Percentiles rank a stretch among this genome's conserved stretches.
Evolutionary conservation across 306 rosid genomes (phyloP).

Genomic region (Begonia masoniana): DNA sequence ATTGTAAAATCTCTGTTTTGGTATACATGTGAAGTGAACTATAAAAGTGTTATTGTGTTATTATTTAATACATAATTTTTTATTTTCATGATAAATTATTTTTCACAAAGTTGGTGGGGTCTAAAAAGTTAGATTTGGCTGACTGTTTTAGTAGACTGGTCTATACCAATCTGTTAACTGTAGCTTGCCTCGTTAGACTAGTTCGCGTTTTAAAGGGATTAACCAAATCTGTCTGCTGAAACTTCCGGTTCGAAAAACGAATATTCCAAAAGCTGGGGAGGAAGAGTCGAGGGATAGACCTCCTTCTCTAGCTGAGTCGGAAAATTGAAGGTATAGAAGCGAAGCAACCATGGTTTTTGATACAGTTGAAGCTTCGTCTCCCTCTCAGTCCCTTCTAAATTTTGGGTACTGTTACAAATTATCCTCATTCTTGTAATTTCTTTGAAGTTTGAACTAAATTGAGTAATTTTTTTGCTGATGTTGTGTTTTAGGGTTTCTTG

Average conservation of each 20-base stretch:
- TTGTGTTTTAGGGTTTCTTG: not conserved
- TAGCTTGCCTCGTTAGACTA: too few relatives aligned
- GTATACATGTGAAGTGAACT: too few relatives aligned
- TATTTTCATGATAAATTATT: too few relatives aligned
- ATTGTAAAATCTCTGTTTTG: too few relatives aligned
- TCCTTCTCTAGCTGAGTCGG: not conserved
- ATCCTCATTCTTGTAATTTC: not conserved
- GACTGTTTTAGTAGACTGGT: too few relatives aligned
- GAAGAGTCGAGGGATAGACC: not conserved
- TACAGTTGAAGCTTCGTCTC: constrained; percentile 24
- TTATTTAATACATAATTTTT: too few relatives aligned
- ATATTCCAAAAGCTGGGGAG: not conserved
- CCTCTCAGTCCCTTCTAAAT: constrained; percentile 22
- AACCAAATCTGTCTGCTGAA: too few relatives aligned
- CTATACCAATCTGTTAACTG: too few relatives aligned
- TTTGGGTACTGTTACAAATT: constrained; percentile 15
- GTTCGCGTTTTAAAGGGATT: too few relatives aligned
- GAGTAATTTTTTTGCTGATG: not conserved
- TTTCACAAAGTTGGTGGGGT: too few relatives aligned
- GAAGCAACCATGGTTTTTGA: constrained; percentile 33
- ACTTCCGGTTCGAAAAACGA: not conserved
- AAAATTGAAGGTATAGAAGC: not conserved
- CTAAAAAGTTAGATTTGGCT: too few relatives aligned
- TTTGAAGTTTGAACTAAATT: not conserved
- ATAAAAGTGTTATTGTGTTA: too few relatives aligned